Percentiles rank a stretch among this genome's conserved stretches.
phyloP scores from a whole-genome alignment of 2,329 filamentous ascomycete genomes.

The Basipetospora chlamydospora region DNA sequence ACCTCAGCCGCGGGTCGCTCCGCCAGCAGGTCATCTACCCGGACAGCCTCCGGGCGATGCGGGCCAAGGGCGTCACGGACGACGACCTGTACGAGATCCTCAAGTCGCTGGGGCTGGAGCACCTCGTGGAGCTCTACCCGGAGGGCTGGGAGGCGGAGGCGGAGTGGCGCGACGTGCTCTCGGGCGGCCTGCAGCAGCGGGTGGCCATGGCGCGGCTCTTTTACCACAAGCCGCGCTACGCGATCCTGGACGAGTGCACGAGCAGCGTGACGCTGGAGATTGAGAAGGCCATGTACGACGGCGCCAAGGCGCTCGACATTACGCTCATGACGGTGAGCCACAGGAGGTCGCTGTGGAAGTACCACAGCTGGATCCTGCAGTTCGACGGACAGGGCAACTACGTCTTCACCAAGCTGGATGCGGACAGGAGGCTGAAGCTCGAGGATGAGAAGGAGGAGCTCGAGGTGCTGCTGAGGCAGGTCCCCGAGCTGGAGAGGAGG shows the following conservation, averaged over 20 bases:
- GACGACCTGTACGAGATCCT: slow-evolving; percentile 66
- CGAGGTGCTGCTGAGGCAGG: slow-evolving; percentile 68
- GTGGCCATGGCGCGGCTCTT: slow-evolving; percentile 93
- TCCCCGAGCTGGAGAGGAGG: slow-evolving; percentile 76
- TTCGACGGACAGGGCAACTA: slow-evolving; percentile 91
- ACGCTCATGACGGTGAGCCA: slow-evolving; percentile 97
- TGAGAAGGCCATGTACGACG: slow-evolving; percentile 94
- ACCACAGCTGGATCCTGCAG: slow-evolving; percentile 86
- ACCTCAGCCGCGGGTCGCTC: slow-evolving; percentile 80
- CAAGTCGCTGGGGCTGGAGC: slow-evolving; percentile 65
- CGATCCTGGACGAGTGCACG: slow-evolving; percentile 94
- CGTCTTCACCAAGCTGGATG: slow-evolving; percentile 80
- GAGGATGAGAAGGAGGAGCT: slow-evolving; percentile 97
- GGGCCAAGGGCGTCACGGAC: slow-evolving; percentile 69
- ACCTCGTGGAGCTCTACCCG: slow-evolving; percentile 62
- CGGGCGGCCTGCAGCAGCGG: slow-evolving; percentile 83
- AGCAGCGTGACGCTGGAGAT: slow-evolving; percentile 89
- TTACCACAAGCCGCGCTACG: slow-evolving; percentile 84
- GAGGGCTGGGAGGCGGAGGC: slow-evolving; percentile 84
- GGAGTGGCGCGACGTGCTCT: slow-evolving; percentile 91
- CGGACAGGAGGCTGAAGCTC: slow-evolving; percentile 66
- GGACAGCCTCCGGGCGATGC: slow-evolving; percentile 77
- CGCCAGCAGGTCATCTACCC: slow-evolving; percentile 96
- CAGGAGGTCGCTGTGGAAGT: slow-evolving; percentile 84
- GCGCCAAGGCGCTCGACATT: slow-evolving; percentile 78